Evolutionary conservation across 192 early-diverging fungal genomes (phyloP).

Genomic region (Rhizoclosmatium globosum): DNA sequence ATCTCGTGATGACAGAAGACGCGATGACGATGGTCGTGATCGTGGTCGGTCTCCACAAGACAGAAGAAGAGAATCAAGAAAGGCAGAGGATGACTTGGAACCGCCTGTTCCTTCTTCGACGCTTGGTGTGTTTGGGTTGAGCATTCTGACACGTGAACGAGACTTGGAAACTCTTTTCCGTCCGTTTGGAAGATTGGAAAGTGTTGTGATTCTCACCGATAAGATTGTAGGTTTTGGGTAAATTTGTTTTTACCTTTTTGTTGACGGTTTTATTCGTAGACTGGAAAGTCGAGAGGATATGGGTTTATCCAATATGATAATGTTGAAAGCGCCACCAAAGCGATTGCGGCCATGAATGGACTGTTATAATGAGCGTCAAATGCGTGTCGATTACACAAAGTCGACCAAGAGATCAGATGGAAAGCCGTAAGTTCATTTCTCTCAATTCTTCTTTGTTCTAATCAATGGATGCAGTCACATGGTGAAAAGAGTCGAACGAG

Average conservation of each 20-base stretch:
- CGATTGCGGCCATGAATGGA: slow-evolving; percentile 70
- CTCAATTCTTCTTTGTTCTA: too few species aligned
- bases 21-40: background rate
- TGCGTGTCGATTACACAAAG: slow-evolving; percentile 59
- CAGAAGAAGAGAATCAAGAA: background rate
- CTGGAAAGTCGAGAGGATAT: slow-evolving; percentile 73
- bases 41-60: background rate
- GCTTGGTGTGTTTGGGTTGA: slow-evolving; percentile 77
- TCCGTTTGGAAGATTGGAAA: slow-evolving; percentile 64
- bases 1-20: background rate
- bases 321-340: slow-evolving; percentile 59
- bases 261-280: slow-evolving; percentile 35
- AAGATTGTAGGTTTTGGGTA: slow-evolving; percentile 32
- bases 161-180: slow-evolving; percentile 70
- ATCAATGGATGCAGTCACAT: too few species aligned
- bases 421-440: background rate
- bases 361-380: slow-evolving; percentile 43
- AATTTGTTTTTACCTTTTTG: background rate
- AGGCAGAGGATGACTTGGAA: background rate
- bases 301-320: slow-evolving; percentile 70
- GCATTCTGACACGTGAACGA: slow-evolving; percentile 61
- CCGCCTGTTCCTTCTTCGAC: slow-evolving; percentile 54
- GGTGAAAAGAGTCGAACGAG: too few species aligned
- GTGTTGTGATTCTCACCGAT: slow-evolving; percentile 70
- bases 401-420: slow-evolving; percentile 44